Base-by-base conservation (phyloP, 2,329 filamentous ascomycete species). In the Calonectria pseudoreteaudii region DNA sequence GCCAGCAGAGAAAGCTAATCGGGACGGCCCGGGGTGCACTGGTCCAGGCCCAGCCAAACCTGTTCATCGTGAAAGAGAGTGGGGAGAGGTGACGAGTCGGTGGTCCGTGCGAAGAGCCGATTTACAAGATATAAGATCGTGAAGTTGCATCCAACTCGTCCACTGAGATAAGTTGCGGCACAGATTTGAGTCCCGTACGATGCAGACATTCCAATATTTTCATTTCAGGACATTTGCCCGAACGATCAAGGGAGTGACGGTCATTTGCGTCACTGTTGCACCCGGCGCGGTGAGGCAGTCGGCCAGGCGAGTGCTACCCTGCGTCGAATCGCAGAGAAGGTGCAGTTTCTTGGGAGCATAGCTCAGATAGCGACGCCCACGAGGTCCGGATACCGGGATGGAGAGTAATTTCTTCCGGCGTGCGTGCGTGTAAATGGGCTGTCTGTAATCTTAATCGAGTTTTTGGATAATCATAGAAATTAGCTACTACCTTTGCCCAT, bases 131-230 rank as follows among this genome's bases (percentile, higher is more conserved):
- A 62, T 28, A 41, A 20, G 13, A 16, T 62, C 9, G n/a, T 47
- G 20, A 14, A 47, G 44, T 23, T 13, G 60, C 38, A 65, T 65
- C 49, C 60, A 34, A 23, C 41, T 49, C 60, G 49, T 34, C 28
- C 41, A 34, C 49, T 65, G 18, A 5, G 41, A 65, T 65, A 65
- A 65, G 60, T 65, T 65, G 60, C 44, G 60, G 60, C 60, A 47
- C 60, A 28, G 41, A 34, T 49, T 49, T 41, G 60, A 65, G 60
- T 49, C 10, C 26, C 41, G 60, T 47, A 65, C 18, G 41, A 65
- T 38, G 38, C 41, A 65, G 1, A 18, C 8, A 14, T 34, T 56
- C 52, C 28, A 56, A n/a, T 28, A 34, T n/a, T 56, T 56, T 9
- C 30, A 14, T 20, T 56, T 34, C 28, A 14, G 52, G 28, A 5